Conservation (phyloP, 768 basidiomycete genomes). For the Psilocybe tampanensis region DNA sequence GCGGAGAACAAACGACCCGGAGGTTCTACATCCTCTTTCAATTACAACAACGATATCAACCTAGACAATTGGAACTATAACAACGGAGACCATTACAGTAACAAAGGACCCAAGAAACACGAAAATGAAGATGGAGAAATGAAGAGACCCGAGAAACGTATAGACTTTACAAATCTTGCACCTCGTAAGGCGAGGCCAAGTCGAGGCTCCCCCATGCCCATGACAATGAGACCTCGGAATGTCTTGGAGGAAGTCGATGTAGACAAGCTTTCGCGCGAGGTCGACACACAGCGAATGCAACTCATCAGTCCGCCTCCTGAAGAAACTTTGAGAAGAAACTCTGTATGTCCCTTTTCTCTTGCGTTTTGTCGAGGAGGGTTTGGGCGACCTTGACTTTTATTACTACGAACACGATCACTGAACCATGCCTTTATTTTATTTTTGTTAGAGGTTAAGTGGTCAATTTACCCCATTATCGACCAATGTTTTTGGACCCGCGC, state of each 20-base stretch:
- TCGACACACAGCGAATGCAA: conserved; percentile 31
- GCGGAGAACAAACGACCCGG: conserved; percentile 16
- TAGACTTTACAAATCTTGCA: conserved; percentile 13
- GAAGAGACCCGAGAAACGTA: conserved; percentile 7
- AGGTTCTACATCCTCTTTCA: neutral
- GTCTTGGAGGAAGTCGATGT: neutral
- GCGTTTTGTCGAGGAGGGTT: neutral
- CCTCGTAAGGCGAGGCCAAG: conserved; percentile 3
- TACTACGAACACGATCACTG: no score
- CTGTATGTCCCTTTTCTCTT: conserved; percentile 18
- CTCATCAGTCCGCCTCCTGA: conserved; percentile 68
- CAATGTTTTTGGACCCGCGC: neutral
- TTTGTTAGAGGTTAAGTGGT: conserved; percentile 5
- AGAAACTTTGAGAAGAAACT: conserved; percentile 43
- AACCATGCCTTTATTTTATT: neutral
- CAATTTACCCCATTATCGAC: conserved; percentile 25
- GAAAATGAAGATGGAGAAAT: neutral
- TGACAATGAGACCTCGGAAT: neutral
- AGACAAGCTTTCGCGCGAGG: neutral
- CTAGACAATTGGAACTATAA: neutral
- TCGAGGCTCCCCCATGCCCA: conserved; percentile 1
- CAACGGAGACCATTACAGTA: neutral
- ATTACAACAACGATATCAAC: conserved; percentile 2
- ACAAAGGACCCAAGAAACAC: neutral
- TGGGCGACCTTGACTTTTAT: neutral